Conservation (phyloP, 2,329 filamentous ascomycete species). For the Neonectria neomacrospora region DNA sequence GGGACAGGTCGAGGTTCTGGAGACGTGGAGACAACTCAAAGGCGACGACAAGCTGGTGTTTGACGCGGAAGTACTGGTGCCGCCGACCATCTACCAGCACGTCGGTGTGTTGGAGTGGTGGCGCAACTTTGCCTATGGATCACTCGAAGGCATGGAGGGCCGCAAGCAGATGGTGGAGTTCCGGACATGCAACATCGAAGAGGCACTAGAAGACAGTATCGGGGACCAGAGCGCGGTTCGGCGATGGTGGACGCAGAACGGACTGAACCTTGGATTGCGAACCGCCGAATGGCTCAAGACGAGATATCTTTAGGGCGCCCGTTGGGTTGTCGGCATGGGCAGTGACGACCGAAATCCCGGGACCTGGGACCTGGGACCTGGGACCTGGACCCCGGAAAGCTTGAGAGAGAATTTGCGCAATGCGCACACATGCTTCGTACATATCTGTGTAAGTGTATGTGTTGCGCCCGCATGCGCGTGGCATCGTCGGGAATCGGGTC, state of each 20-base stretch:
- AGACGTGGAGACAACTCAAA: slow-evolving; percentile 80
- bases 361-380: slow-evolving; percentile 15
- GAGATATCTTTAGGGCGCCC: slow-evolving; percentile 68
- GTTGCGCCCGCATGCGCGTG: slow-evolving; percentile 12
- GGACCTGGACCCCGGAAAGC: slow-evolving; percentile 12
- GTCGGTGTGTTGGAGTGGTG: slow-evolving; percentile 92
- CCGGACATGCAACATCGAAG: slow-evolving; percentile 94
- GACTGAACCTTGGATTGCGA: slow-evolving; percentile 81
- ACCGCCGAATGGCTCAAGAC: slow-evolving; percentile 92
- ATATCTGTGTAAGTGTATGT: not conserved
- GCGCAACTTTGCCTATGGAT: slow-evolving; percentile 73
- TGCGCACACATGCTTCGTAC: slow-evolving; percentile 10
- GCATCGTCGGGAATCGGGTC: slow-evolving; percentile 26
- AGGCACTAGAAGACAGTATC: slow-evolving; percentile 89
- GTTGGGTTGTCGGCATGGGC: slow-evolving; percentile 8
- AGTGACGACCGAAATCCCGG: slow-evolving; percentile 25
- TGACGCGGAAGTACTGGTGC: slow-evolving; percentile 84
- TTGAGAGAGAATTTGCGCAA: slow-evolving; percentile 17
- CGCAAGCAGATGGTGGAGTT: slow-evolving; percentile 81
- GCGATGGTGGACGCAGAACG: slow-evolving; percentile 89
- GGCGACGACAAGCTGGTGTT: slow-evolving; percentile 76
- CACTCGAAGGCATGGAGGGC: slow-evolving; percentile 64
- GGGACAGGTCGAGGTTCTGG: slow-evolving; percentile 84
- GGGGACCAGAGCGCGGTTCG: slow-evolving; percentile 78
- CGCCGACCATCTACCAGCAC: slow-evolving; percentile 88